These are phyloP conservation scores for Lactarius trivialis DNA, from an alignment of 768 basidiomycete species.

Conservation along the genomic window DNA sequence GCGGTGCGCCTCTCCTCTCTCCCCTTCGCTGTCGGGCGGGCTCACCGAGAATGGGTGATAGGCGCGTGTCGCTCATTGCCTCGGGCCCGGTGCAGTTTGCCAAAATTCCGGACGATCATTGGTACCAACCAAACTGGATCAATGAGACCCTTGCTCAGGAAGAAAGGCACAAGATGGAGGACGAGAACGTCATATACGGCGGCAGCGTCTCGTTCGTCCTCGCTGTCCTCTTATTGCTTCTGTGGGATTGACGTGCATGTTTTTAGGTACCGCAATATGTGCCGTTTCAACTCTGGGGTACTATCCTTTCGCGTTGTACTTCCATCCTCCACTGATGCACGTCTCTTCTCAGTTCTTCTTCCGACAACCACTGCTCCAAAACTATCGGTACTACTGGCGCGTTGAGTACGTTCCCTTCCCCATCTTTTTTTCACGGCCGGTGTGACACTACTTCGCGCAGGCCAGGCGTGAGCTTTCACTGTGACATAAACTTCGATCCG, in stretches of 20 bases:
- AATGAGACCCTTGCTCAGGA: slow-evolving; percentile 41
- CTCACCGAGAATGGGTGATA: slow-evolving; percentile 1
- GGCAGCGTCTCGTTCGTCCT: slow-evolving; percentile 16
- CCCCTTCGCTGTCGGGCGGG: no score
- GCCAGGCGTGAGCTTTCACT: slow-evolving; percentile 75
- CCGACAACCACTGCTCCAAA: slow-evolving; percentile 65
- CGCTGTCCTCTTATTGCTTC: neutral
- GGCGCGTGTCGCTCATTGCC: slow-evolving; percentile 30
- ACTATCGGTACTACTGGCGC: slow-evolving; percentile 86
- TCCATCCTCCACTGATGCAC: neutral
- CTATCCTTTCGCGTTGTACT: neutral
- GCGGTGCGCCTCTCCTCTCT: slow-evolving; percentile 33
- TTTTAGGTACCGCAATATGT: slow-evolving; percentile 44
- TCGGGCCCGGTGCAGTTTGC: slow-evolving; percentile 34
- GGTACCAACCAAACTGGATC: slow-evolving; percentile 47
- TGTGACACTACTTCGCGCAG: slow-evolving; percentile 30
- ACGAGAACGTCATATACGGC: slow-evolving; percentile 12
- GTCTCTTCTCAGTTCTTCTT: slow-evolving; percentile 61
- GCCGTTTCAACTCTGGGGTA: slow-evolving; percentile 46
- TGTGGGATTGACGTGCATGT: neutral
- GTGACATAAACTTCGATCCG: slow-evolving; percentile 57
- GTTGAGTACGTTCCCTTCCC: slow-evolving; percentile 54
- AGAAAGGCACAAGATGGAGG: slow-evolving; percentile 38
- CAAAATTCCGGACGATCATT: slow-evolving; percentile 40
- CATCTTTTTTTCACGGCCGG: neutral